Percentiles rank a stretch among this genome's conserved stretches.
Conservation (phyloP, 352 stramenopile genomes). For the Achlya hypogyna region DNA sequence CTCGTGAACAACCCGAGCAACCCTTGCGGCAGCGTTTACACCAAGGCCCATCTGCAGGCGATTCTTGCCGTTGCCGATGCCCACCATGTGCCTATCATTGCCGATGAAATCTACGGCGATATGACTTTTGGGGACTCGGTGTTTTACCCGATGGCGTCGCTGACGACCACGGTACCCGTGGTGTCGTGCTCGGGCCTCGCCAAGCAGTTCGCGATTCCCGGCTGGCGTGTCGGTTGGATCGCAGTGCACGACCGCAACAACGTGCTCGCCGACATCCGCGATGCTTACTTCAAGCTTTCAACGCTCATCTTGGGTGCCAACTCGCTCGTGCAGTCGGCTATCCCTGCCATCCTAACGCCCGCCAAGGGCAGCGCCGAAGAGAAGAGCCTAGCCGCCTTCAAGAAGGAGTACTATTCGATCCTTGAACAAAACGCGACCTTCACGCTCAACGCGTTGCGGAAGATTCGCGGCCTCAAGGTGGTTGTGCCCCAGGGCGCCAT, state of each 20-base stretch:
- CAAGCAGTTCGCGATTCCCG: conserved; percentile 94
- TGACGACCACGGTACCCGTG: conserved; percentile 75
- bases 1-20: conserved; percentile 95
- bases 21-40: conserved; percentile 92
- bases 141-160: conserved; percentile 75
- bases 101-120: conserved; percentile 81
- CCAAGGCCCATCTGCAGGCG: conserved; percentile 63
- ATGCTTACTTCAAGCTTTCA: conserved; percentile 86
- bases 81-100: conserved; percentile 89
- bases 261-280: conserved; percentile 70
- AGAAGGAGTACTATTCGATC: conserved; percentile 67
- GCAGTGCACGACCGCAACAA: conserved; percentile 88
- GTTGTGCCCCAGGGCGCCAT: conserved; percentile 89
- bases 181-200: conserved; percentile 80
- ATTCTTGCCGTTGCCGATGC: conserved; percentile 67
- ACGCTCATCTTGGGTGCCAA: conserved; percentile 89
- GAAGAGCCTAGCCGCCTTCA: conserved; percentile 63
- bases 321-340: conserved; percentile 81
- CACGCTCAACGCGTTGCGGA: conserved; percentile 54
- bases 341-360: conserved; percentile 76
- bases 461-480: conserved; percentile 80
- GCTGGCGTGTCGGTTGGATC: conserved; percentile 93
- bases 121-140: conserved; percentile 66
- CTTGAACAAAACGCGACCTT: conserved; percentile 85
- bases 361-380: conserved; percentile 46